phyloP scores from a whole-genome alignment of 2,329 filamentous ascomycete species.

The Ilyonectria sp. region DNA sequence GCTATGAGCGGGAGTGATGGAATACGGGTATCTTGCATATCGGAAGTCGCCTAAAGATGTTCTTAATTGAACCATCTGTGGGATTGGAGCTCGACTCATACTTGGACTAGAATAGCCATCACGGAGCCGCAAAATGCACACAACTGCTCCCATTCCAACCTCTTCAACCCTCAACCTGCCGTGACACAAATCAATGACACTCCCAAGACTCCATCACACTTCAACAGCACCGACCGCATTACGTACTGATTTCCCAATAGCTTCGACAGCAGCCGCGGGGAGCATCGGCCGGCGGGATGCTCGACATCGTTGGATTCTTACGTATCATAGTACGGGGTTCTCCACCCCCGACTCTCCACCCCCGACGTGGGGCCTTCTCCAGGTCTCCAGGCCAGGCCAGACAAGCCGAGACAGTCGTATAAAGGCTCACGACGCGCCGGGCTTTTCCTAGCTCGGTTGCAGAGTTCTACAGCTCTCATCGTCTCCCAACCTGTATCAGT shows the following conservation, averaged over 20 bases:
- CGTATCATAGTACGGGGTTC: background rate
- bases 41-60: background rate
- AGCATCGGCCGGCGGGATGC: background rate
- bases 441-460: background rate
- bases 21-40: background rate
- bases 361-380: background rate
- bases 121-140: background rate
- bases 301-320: background rate
- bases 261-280: background rate
- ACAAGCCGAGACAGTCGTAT: background rate
- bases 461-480: background rate
- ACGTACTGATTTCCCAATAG: background rate
- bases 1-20: background rate
- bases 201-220: background rate
- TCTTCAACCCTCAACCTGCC: background rate
- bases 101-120: background rate
- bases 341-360: background rate
- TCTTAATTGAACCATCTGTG: background rate
- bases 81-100: background rate
- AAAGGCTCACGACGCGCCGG: background rate
- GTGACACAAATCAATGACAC: background rate
- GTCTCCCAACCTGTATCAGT: background rate
- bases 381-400: background rate
- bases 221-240: background rate
- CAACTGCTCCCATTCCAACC: background rate